These are phyloP conservation scores for Cryphonectria nitschkei DNA, from an alignment of 2,329 filamentous ascomycete genomes.

Conservation along the genomic window DNA sequence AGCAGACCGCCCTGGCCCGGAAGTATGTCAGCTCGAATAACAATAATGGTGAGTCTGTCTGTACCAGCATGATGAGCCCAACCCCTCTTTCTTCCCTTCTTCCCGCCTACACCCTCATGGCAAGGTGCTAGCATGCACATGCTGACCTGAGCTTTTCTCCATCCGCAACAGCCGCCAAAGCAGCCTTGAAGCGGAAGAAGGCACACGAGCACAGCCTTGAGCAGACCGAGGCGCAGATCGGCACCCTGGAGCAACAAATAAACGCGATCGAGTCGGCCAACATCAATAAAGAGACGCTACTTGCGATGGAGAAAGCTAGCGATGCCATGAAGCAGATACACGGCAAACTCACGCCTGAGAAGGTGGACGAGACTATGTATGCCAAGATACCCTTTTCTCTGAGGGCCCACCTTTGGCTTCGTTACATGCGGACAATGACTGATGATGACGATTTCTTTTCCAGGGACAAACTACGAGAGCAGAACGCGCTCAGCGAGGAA, in stretches of 20 bases:
- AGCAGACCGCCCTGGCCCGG: constrained; percentile 85
- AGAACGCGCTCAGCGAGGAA: constrained; percentile 91
- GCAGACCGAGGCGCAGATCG: constrained; percentile 87
- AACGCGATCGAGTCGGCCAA: constrained; percentile 97
- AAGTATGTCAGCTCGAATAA: constrained; percentile 92
- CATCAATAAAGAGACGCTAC: constrained; percentile 95
- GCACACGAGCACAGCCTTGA: constrained; percentile 88
- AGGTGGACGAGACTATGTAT: constrained; percentile 94
- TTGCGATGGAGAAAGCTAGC: constrained; percentile 90
- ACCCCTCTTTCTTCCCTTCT: not conserved
- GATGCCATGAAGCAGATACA: constrained; percentile 94
- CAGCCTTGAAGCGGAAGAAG: constrained; percentile 92
- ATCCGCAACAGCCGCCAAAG: constrained; percentile 73
- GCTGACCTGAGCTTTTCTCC: constrained; percentile 32
- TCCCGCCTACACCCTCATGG: not conserved
- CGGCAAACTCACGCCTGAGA: constrained; percentile 85
- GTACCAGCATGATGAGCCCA: not conserved
- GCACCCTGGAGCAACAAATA: constrained; percentile 92
- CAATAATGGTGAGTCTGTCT: constrained; percentile 70
- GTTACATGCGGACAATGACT: constrained; percentile 21
- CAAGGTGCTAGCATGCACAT: constrained; percentile 5
- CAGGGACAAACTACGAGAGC: constrained; percentile 89
- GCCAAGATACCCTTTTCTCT: constrained; percentile 41
- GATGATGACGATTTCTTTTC: constrained; percentile 37
- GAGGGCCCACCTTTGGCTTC: not conserved